Evolutionary conservation across 2,329 filamentous ascomycete species (phyloP), one percentile per base, ranked within the genome.

Genomic region (Chrysoporthe austroafricana): DNA sequence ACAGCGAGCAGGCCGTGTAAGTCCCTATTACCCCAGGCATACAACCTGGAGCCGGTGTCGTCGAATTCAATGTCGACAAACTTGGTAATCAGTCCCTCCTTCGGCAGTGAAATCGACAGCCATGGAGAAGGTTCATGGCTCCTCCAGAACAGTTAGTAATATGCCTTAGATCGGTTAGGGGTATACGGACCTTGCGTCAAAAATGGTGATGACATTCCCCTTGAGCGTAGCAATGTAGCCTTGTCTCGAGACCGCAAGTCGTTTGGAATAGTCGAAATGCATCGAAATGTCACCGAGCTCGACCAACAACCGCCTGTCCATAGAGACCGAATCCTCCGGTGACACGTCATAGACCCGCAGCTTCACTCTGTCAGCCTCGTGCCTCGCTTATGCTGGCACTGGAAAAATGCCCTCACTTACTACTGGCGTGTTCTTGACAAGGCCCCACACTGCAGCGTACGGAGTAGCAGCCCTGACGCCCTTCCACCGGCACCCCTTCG

Each of bases 361-460:
- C 66, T 68, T 26, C 1, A 1, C 11, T 48, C n/a, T 56, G 39
- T 54, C 43, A n/a, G 50, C 43, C 14, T 13, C 7, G 2, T 16
- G 42, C 1, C 34, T 42, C 16, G 32, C n/a, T 26, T 4, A 4
- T 32, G 16, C 21, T 52, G 13, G 4, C 9, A 21, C 9, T 11
- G 44, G 42, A 1, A 46, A n/a, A 26, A 26, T 52, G 3, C 13
- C 46, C 7, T 21, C 13, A 7, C 61, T 54, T 63, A 63, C 61
- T 32, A 16, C 13, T 21, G 61, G 46, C 18, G 8, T 18, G 32
- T 32, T 63, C 7, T 52, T 54, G 50, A 43, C 34, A 7, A 46
- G 50, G 8, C 66, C 66, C 66, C 66, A 67, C 21, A 64, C 14
- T 21, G 64, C 66, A 42, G 64, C 18, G 3, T 67, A 67, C 13